These are phyloP conservation scores for Ceratocystis alfenasii DNA, from an alignment of 2,329 filamentous ascomycete genomes.

Conservation along the genomic window DNA sequence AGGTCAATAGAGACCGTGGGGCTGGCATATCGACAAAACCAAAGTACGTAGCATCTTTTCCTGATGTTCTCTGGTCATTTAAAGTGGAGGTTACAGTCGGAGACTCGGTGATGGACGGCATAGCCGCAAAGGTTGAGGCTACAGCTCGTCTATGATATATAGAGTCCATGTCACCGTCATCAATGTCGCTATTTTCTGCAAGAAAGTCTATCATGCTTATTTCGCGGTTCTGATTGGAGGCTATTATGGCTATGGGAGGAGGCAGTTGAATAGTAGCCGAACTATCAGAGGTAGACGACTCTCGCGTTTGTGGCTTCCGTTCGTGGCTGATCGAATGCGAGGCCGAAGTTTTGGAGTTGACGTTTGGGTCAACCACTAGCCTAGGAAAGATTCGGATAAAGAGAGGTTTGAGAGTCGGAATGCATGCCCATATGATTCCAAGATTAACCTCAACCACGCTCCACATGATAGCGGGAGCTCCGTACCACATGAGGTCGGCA, in stretches of 20 bases:
- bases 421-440: conserved; percentile 79
- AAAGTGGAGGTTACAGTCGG: conserved; percentile 25
- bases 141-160: conserved; percentile 21
- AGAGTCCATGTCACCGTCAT: conserved; percentile 5
- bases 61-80: conserved; percentile 31
- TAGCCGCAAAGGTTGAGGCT: conserved; percentile 12
- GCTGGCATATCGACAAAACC: conserved; percentile 60
- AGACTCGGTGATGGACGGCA: conserved; percentile 25
- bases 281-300: not conserved
- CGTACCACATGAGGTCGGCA: conserved; percentile 55
- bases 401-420: conserved; percentile 83
- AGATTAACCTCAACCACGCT: conserved; percentile 83
- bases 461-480: conserved; percentile 84
- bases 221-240: not conserved
- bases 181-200: conserved; percentile 13
- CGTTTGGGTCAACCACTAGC: conserved; percentile 40
- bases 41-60: conserved; percentile 45
- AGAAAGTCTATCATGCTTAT: conserved; percentile 19
- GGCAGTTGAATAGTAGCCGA: not conserved
- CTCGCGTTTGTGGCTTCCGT: not conserved
- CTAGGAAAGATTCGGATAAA: conserved; percentile 52
- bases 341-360: conserved; percentile 16
- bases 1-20: conserved; percentile 59
- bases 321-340: conserved; percentile 19
- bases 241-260: not conserved